Conservation (phyloP, 306 rosid species). For the Coriaria nepalensis region DNA sequence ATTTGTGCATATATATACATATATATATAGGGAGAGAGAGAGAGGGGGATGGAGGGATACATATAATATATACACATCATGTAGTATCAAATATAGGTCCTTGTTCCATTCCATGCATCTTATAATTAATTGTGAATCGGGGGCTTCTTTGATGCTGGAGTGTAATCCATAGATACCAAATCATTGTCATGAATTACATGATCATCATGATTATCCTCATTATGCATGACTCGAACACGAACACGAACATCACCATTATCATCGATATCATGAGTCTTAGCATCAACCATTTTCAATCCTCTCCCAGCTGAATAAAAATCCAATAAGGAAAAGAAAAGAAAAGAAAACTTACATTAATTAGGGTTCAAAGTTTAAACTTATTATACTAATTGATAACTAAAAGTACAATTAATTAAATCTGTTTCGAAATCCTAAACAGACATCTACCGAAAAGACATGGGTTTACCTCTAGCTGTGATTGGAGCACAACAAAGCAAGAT, state of each 20-base stretch:
- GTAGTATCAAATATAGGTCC: too few relatives aligned
- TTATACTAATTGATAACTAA: too few relatives aligned
- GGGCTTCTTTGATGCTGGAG: constrained; percentile 1
- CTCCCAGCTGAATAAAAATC: too few relatives aligned
- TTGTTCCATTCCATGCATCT: neutral
- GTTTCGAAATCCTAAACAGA: neutral
- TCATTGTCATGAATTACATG: neutral
- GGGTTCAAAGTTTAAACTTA: too few relatives aligned
- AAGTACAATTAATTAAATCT: too few relatives aligned
- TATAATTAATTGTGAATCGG: constrained; percentile 1
- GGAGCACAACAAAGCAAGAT: constrained; percentile 42
- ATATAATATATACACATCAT: too few relatives aligned
- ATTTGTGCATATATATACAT: too few relatives aligned
- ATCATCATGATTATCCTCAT: neutral
- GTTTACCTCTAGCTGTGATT: constrained; percentile 43
- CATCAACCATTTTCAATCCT: neutral
- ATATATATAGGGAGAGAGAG: too few relatives aligned
- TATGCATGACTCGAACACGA: neutral
- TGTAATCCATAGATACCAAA: constrained; percentile 3
- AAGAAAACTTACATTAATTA: too few relatives aligned
- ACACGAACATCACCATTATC: neutral
- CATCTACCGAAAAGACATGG: neutral
- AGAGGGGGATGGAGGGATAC: too few relatives aligned
- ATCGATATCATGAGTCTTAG: neutral
- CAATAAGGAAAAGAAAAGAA: too few relatives aligned